Conservation (phyloP, 345 rosid genomes). For the Populus simonii region DNA sequence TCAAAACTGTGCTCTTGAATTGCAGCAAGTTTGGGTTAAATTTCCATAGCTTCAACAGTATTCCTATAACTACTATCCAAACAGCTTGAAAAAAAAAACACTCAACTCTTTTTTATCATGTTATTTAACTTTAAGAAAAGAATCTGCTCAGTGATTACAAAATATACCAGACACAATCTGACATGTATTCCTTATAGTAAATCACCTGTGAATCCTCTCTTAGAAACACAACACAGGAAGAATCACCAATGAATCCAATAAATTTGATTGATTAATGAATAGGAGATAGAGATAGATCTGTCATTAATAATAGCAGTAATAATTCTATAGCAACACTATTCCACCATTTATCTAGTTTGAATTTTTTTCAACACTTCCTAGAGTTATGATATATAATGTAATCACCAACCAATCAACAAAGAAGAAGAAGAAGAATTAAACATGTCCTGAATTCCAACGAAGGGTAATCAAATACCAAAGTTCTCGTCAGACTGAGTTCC, state of each 20-base stretch:
- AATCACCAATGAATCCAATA: not conserved
- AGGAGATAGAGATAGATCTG: not conserved
- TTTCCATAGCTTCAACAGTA: not conserved
- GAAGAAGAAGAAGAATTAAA: not conserved
- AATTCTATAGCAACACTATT: not conserved
- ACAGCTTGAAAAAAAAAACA: not conserved
- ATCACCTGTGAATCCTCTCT: not conserved
- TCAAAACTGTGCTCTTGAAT: not conserved
- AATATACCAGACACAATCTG: not conserved
- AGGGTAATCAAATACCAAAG: not conserved
- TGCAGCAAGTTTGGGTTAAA: not conserved
- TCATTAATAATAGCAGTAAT: not conserved
- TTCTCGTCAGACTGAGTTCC: not conserved
- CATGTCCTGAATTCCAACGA: not conserved
- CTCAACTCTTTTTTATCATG: not conserved
- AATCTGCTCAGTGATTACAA: not conserved
- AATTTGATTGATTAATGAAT: no score
- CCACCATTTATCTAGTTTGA: no score
- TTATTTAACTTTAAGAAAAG: not conserved
- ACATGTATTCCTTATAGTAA: not conserved
- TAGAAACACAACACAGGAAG: not conserved
- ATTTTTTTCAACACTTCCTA: not conserved
- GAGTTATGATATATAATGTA: not conserved
- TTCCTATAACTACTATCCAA: not conserved
- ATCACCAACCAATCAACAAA: not conserved